Conservation (phyloP, 805 yeast species). For the Kodamaea restingae region DNA sequence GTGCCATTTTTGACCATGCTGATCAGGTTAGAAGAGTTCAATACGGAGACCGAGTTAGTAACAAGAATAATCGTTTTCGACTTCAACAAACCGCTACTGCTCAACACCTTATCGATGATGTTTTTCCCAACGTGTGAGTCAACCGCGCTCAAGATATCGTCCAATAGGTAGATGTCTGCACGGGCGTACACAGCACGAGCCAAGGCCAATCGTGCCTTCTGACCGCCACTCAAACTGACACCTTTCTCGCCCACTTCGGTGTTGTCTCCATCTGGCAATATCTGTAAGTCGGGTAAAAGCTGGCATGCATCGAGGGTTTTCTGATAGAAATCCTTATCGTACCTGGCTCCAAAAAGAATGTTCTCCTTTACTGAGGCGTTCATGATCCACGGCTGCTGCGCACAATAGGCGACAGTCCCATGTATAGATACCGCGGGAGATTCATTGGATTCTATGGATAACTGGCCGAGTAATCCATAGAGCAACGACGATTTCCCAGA, state of each 20-base stretch:
- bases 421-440: conserved; percentile 12
- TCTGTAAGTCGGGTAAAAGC: conserved; percentile 21
- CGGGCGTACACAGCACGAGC: conserved; percentile 28
- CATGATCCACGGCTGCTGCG: conserved; percentile 26
- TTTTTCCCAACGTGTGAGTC: conserved; percentile 28
- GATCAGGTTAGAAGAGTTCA: conserved; percentile 20
- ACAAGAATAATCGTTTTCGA: conserved; percentile 25
- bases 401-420: conserved; percentile 25
- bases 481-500: conserved; percentile 24
- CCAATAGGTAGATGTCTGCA: conserved; percentile 25
- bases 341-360: conserved; percentile 23
- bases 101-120: conserved; percentile 22
- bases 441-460: conserved; percentile 8
- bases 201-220: conserved; percentile 26
- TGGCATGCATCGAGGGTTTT: conserved; percentile 25
- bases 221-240: conserved; percentile 28
- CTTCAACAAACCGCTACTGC: conserved; percentile 20
- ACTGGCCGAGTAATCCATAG: conserved; percentile 23
- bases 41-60: conserved; percentile 24
- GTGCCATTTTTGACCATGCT: conserved; percentile 19
- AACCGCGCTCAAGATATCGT: conserved; percentile 26
- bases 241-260: conserved; percentile 29
- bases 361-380: conserved; percentile 24
- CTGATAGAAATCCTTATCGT: conserved; percentile 18
- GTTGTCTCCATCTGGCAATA: conserved; percentile 25